Evolutionary conservation across 805 yeast species (phyloP), one percentile per base, ranked within the genome.

Genomic region (Candida qinlingensis): DNA sequence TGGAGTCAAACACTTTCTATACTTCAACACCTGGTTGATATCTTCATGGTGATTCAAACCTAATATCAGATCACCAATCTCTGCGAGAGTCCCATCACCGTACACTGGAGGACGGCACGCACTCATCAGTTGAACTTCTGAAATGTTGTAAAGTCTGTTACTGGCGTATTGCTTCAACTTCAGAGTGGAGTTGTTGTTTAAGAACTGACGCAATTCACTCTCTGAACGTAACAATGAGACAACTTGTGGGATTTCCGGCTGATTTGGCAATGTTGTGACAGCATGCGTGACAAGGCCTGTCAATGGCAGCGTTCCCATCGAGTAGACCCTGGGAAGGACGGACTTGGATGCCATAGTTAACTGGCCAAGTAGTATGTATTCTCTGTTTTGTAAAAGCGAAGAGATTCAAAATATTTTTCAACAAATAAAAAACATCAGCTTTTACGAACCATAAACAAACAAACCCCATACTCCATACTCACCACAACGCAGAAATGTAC

Each of bases 401-500:
- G 19, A 19, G 19, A 19, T 19, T 3, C 19, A 19, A 19, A 19
- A n/a, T 41, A n/a, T 40, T 19, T 31, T 40, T 4, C 6, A 6
- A 31, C 8, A 31, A 8, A 8, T 11, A 8, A 31, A 11, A 31
- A 31, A 31, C 34, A 31, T 31, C 34, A 31, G 2, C 11, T 31
- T 31, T 31, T 31, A 2, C 8, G 2, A 31, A 31, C 8, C 34
- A 3, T 11, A 31, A 11, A 31, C 8, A 11, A 31, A 31, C 11
- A 31, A 31, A 8, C 8, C 43, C n/a, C 28, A 8, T 36, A 31
- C 37, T 12, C 11, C 13, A 29, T 26, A 6, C 41, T 26, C n/a
- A 10, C 41, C 41, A 19, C 12, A 38, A 19, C 8, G 8, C 8
- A 37, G 29, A 38, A 28, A 92, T 94, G 99, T 76, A 94, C 41